Conservation (phyloP, 805 yeast species). For the Candida schatavii region DNA sequence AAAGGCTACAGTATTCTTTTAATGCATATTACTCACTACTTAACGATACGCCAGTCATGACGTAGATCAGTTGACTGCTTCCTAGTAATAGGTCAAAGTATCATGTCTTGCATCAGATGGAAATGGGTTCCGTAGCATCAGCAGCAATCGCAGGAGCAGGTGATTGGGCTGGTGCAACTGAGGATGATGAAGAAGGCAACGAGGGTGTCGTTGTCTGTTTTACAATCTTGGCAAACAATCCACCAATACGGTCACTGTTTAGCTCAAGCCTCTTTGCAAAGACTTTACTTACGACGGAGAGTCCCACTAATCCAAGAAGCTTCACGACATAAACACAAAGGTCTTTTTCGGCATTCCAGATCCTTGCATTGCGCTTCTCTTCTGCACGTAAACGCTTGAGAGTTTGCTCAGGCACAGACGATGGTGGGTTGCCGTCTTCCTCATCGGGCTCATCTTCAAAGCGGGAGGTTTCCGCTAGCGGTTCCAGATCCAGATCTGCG, state of each 20-base stretch:
- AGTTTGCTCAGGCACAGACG: neutral
- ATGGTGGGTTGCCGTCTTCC: slow-evolving; percentile 9
- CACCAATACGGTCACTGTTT: slow-evolving; percentile 37
- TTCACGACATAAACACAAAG: slow-evolving; percentile 42
- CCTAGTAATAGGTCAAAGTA: too few relatives aligned
- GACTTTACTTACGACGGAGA: slow-evolving; percentile 26
- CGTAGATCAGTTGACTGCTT: too few relatives aligned
- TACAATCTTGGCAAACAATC: slow-evolving; percentile 23
- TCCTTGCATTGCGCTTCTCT: slow-evolving; percentile 8
- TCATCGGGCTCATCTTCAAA: slow-evolving; percentile 11
- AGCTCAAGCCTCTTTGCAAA: slow-evolving; percentile 31
- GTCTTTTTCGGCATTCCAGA: slow-evolving; percentile 39
- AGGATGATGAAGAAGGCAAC: too few relatives aligned
- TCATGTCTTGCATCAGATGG: too few relatives aligned
- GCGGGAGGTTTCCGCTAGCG: slow-evolving; percentile 5
- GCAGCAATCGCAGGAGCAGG: too few relatives aligned
- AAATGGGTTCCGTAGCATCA: too few relatives aligned
- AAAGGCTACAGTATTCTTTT: too few relatives aligned
- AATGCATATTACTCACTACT: too few relatives aligned
- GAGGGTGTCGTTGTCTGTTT: too few relatives aligned
- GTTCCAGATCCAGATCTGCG: slow-evolving; percentile 9
- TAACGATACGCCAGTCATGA: too few relatives aligned
- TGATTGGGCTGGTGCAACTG: too few relatives aligned
- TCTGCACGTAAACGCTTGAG: neutral
- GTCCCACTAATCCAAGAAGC: slow-evolving; percentile 30